These are phyloP conservation scores for Kazachstania viticola DNA, from an alignment of 805 yeast species.

Conservation along the genomic window DNA sequence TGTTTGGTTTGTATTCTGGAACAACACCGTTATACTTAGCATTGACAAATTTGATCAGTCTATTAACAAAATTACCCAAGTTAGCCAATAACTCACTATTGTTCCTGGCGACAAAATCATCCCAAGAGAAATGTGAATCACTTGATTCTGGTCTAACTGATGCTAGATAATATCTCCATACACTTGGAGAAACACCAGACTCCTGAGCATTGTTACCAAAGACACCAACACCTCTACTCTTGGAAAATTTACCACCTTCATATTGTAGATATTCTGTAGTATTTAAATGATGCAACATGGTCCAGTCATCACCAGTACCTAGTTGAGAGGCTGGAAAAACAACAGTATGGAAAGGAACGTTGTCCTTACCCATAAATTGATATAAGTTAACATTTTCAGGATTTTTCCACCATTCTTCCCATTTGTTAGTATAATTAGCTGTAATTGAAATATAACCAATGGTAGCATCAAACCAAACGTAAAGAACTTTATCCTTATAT, in stretches of 20 bases:
- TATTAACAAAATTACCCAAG: conserved; percentile 92
- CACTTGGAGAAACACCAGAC: conserved; percentile 81
- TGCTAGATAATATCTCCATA: conserved; percentile 95
- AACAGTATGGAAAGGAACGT: conserved; percentile 97
- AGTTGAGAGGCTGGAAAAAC: conserved; percentile 90
- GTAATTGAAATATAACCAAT: conserved; percentile 96
- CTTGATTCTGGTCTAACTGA: conserved; percentile 89
- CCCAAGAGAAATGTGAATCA: conserved; percentile 97
- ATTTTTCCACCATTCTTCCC: conserved; percentile 91
- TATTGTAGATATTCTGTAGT: conserved; percentile 96
- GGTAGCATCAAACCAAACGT: conserved; percentile 98
- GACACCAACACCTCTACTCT: conserved; percentile 96
- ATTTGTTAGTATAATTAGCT: conserved; percentile 70
- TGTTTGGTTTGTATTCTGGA: conserved; percentile 47
- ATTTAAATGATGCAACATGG: conserved; percentile 77
- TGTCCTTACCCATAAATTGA: conserved; percentile 99
- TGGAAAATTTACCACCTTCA: conserved; percentile 96
- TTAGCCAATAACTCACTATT: conserved; percentile 91
- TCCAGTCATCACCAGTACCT: conserved; percentile 86
- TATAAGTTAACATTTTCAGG: conserved; percentile 82
- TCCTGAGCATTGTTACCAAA: conserved; percentile 96
- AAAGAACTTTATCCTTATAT: conserved; percentile 79
- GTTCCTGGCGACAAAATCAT: conserved; percentile 86
- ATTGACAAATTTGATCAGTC: conserved; percentile 78
- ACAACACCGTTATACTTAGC: conserved; percentile 89